phyloP scores from a whole-genome alignment of 2,329 filamentous ascomycete genomes.

The Diplodia intermedia region DNA sequence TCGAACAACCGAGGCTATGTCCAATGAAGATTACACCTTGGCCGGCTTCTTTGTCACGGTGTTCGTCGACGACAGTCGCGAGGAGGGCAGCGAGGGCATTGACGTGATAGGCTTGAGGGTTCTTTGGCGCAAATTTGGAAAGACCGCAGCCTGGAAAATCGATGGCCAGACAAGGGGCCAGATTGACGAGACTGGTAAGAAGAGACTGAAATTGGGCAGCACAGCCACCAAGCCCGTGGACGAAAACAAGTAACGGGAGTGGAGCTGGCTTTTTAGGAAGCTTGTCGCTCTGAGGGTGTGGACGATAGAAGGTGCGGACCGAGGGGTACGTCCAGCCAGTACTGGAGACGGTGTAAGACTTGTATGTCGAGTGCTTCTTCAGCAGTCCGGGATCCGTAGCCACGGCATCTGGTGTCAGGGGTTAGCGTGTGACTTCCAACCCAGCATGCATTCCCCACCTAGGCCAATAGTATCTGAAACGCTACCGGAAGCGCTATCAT shows the following conservation, averaged over 20 bases:
- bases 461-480: constrained; percentile 26
- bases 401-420: constrained; percentile 51
- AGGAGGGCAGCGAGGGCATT: constrained; percentile 78
- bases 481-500: constrained; percentile 34
- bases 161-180: constrained; percentile 84
- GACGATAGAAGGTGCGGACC: constrained; percentile 82
- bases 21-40: constrained; percentile 82
- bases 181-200: constrained; percentile 79
- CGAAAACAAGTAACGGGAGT: constrained; percentile 84
- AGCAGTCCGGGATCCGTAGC: constrained; percentile 79
- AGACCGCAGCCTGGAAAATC: constrained; percentile 90
- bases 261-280: constrained; percentile 75
- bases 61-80: constrained; percentile 73
- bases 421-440: constrained; percentile 22
- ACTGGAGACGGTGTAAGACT: constrained; percentile 72
- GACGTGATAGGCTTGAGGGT: constrained; percentile 80
- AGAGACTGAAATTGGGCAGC: constrained; percentile 85
- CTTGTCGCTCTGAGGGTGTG: constrained; percentile 82
- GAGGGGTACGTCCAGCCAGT: constrained; percentile 72
- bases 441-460: constrained; percentile 24
- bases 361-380: constrained; percentile 74
- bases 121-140: constrained; percentile 73
- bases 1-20: constrained; percentile 87
- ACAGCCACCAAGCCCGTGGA: constrained; percentile 93
- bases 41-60: constrained; percentile 67